Evolutionary conservation across 768 basidiomycete species (phyloP).

Genomic region (Collybia sordida): DNA sequence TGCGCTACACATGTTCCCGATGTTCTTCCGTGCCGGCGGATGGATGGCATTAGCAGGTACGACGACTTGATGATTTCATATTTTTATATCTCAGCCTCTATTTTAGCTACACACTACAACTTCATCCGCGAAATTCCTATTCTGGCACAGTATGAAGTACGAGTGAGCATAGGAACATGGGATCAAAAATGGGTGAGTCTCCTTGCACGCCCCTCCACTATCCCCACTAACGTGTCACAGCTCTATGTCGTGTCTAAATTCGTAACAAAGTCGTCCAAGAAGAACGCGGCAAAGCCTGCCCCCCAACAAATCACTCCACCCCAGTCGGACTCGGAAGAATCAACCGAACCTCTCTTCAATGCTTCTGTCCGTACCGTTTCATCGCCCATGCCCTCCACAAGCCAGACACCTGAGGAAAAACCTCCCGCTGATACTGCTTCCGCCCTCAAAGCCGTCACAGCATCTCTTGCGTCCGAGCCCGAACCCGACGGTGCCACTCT

Average conservation of each 20-base stretch:
- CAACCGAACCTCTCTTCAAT: conserved; percentile 15
- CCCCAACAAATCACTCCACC: conserved; percentile 1
- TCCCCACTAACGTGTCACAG: conserved; percentile 28
- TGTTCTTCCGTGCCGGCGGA: conserved; percentile 58
- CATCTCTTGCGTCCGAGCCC: conserved; percentile 26
- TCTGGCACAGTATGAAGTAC: conserved; percentile 59
- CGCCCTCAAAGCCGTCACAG: conserved; percentile 32
- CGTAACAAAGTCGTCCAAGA: conserved; percentile 51
- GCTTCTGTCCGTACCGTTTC: conserved; percentile 36
- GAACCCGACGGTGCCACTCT: conserved; percentile 57
- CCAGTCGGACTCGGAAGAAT: conserved; percentile 2
- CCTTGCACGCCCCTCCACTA: background rate
- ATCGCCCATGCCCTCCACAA: conserved; percentile 20
- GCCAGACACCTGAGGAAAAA: conserved; percentile 5
- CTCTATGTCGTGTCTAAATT: conserved; percentile 64
- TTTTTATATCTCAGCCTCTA: background rate
- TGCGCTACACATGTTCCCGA: conserved; percentile 51
- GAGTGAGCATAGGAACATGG: conserved; percentile 59
- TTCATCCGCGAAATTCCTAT: conserved; percentile 74
- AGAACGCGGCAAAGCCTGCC: conserved; percentile 18
- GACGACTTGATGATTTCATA: conserved; percentile 23
- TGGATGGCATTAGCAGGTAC: conserved; percentile 58
- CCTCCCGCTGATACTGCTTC: conserved; percentile 18
- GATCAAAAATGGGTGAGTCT: conserved; percentile 69
- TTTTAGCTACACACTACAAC: conserved; percentile 60